Evolutionary conservation across 1,284 basidiomycete species (phyloP), one percentile per base, ranked within the genome.

Genomic region (Melampsora larici-populina): DNA sequence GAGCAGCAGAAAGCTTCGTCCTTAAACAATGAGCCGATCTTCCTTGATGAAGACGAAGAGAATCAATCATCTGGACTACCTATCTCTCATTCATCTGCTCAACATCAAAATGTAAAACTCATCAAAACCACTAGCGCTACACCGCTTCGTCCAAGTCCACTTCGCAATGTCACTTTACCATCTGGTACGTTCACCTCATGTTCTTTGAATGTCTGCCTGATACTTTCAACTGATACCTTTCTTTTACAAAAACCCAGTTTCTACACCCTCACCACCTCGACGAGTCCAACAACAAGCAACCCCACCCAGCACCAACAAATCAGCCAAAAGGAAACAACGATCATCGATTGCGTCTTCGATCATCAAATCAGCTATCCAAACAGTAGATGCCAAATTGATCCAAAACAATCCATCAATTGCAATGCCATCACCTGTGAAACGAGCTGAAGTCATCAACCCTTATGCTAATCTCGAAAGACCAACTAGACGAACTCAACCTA

Each of bases 391-490:
- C 11, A 43, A 43, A 13, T 43, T 66, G 33, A 65, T 74, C n/a
- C 49, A 65, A 31, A 74, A 13, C 24, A 46, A 64, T 21, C 43
- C 72, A 9, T 64, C 72, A 7, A 43, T 43, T 1, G 40, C 11
- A 8, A 63, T 26, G 4, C 62, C 62, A 31, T 66, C 72, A 15
- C 72, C 72, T n/a, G 66, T 74, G 63, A 74, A 74, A 43, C 33
- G 46, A 26, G 5, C 72, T 48, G 48, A 74, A 65, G 64, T 74
- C 5, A 66, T 74, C 64, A 74, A 74, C 36, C 72, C 72, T 9
- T 74, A 74, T 26, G 26, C 70, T 13, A 63, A 64, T 51, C 60
- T 72, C 17, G 43, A 26, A 36, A 71, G 70, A 43, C 55, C 70
- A 40, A 63, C 31, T 29, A 60, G 40, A 63, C 31, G 33, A 29